Evolutionary conservation across 768 basidiomycete species (phyloP).

Genomic region (Agrocybe pediades): DNA sequence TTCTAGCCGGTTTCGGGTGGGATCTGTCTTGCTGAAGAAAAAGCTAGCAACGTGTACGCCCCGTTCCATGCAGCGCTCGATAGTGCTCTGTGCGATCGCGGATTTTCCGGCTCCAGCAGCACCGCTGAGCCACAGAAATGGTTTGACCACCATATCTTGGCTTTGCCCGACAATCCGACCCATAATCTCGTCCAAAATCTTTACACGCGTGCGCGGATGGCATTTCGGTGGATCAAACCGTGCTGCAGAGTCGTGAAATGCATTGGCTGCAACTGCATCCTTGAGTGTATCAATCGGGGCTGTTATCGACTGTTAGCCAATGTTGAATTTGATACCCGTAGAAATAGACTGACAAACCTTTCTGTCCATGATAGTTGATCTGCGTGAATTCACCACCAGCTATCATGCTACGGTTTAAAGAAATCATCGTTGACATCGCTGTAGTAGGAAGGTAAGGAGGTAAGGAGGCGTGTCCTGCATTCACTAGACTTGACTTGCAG

Average conservation of each 20-base stretch:
- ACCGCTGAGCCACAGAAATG: background rate
- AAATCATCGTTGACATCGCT: no score
- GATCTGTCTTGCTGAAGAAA: background rate
- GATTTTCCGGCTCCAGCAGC: background rate
- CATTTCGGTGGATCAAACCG: conserved; percentile 13
- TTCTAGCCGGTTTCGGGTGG: background rate
- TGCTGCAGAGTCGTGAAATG: conserved; percentile 4
- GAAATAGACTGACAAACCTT: no score
- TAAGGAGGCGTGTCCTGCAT: no score
- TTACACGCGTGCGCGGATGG: conserved; percentile 14
- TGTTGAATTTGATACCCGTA: no score
- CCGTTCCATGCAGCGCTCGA: conserved; percentile 36
- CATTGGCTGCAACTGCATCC: conserved; percentile 33
- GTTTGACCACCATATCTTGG: conserved; percentile 7
- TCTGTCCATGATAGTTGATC: no score
- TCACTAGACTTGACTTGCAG: no score
- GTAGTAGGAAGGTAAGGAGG: no score
- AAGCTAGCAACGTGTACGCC: background rate
- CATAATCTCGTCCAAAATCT: conserved; percentile 4
- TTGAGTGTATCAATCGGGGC: conserved; percentile 23
- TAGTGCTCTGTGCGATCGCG: background rate
- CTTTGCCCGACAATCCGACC: conserved; percentile 13
- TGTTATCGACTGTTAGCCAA: no score
- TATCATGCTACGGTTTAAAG: no score
- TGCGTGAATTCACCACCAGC: no score